These are phyloP conservation scores for Cardamine occulta DNA, from an alignment of 345 rosid genomes.

Conservation along the genomic window DNA sequence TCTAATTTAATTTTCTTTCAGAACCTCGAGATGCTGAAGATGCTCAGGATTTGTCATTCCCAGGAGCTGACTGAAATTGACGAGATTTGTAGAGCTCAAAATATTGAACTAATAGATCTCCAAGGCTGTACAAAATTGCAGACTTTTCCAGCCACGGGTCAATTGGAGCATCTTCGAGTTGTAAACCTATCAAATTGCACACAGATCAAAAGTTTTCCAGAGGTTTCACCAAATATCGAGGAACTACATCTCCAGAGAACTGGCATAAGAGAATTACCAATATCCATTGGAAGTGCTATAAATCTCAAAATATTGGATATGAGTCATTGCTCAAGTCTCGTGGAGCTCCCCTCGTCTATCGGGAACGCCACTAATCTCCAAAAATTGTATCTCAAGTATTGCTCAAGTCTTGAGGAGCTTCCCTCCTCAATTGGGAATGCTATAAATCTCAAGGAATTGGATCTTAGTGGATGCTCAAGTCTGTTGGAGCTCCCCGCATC, in stretches of 20 bases:
- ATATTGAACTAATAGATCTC: slow-evolving; percentile 13
- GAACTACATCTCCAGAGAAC: slow-evolving; percentile 27
- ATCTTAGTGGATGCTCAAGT: too few species aligned
- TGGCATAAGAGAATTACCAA: slow-evolving; percentile 5
- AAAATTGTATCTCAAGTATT: too few species aligned
- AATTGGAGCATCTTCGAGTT: slow-evolving; percentile 2
- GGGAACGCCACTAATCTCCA: too few species aligned
- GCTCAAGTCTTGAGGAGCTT: too few species aligned
- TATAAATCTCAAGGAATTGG: too few species aligned
- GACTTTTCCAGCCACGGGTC: neutral
- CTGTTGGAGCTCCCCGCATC: too few species aligned
- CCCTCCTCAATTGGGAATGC: too few species aligned
- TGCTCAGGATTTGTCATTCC: slow-evolving; percentile 11
- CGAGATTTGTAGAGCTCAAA: neutral
- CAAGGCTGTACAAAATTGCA: slow-evolving; percentile 23
- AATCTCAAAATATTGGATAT: too few species aligned
- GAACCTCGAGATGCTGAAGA: slow-evolving; percentile 24
- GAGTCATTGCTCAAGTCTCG: too few species aligned
- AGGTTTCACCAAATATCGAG: slow-evolving; percentile 9
- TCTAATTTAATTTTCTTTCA: neutral
- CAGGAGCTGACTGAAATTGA: slow-evolving; percentile 5
- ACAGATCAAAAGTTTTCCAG: neutral
- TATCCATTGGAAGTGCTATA: too few species aligned
- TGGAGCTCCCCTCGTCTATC: too few species aligned
- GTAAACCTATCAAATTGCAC: slow-evolving; percentile 16